Base-by-base conservation (phyloP, 352 stramenopile species). In the Globisporangium megalacanthum region DNA sequence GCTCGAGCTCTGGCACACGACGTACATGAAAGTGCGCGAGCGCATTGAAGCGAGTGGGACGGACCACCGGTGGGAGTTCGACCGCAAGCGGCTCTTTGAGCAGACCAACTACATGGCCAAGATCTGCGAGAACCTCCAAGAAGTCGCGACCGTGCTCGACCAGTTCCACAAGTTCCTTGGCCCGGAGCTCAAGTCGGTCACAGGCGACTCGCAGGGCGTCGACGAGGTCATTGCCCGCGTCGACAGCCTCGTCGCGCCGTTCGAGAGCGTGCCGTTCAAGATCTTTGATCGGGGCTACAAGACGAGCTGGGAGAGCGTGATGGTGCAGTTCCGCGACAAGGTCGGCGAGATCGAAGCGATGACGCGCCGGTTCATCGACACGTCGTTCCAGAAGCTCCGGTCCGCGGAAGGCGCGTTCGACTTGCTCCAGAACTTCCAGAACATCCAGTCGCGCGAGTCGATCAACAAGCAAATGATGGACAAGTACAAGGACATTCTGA, bases 391-490 rank as follows among this genome's bases (percentile, higher is more conserved):
- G 69, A 98, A 97, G 61, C 83, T 98, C 13, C 81, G 94, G 3
- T 97, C 86, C 4, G 90, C 95, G 0, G 94, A 98, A 68, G 94
- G 88, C 14, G 95, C 95, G 4, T 98, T 98, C 51, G 94, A 98
- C 66, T 73, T 98, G 48, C 81, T 98, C n/a, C 85, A 98, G 58
- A 98, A 98, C 59, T 98, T 98, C 65, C 89, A 98, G 57, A 97
- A 97, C 47, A 98, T 98, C 52, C 86, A 98, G 63, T 94, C 88
- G 6, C 88, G 94, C 37, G 91, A 98, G 52, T 96, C 84, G 13
- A 98, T 98, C 62, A 97, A 98, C 77, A 96, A 96, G 61, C 89
- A 97, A 52, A 98, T 98, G 86, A 96, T 97, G 83, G 88, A 97
- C 51, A 97, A 98, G 56, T 98, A 98, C 74, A 97, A 98, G 58